Conservation (phyloP, 2,329 filamentous ascomycete species). For the Coniochaeta hoffmannii region DNA sequence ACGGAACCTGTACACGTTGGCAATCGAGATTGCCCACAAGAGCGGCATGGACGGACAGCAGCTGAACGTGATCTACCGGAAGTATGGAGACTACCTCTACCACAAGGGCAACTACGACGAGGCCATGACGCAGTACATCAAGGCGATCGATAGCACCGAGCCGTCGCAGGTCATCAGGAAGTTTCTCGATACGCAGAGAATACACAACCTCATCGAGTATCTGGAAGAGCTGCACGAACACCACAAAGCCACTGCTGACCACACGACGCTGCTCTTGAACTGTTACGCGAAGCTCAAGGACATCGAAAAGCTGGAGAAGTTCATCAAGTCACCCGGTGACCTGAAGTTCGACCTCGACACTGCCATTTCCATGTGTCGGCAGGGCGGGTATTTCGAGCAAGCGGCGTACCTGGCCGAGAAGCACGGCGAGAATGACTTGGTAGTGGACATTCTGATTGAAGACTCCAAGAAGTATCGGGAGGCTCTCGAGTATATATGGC, state of each 20-base stretch:
- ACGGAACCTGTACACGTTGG: conserved; percentile 83
- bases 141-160: conserved; percentile 92
- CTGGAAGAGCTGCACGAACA: conserved; percentile 94
- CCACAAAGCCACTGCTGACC: conserved; percentile 85
- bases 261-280: conserved; percentile 89
- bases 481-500: conserved; percentile 86
- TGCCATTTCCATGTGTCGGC: conserved; percentile 93
- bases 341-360: conserved; percentile 96
- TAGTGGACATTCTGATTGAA: conserved; percentile 92
- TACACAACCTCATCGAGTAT: conserved; percentile 96
- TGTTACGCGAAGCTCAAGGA: conserved; percentile 98
- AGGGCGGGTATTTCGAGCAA: conserved; percentile 95
- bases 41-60: conserved; percentile 71
- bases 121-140: conserved; percentile 98
- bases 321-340: conserved; percentile 92
- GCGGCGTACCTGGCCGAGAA: conserved; percentile 92
- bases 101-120: conserved; percentile 94
- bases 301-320: conserved; percentile 89
- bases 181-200: conserved; percentile 93
- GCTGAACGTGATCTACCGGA: conserved; percentile 86
- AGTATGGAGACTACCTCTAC: conserved; percentile 90
- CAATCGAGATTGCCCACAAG: conserved; percentile 89
- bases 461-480: conserved; percentile 87
- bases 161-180: conserved; percentile 95
- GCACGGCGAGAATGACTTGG: conserved; percentile 86